Base-by-base conservation (phyloP, 129 eudicot genomes). In the Flaveria bidentis region DNA sequence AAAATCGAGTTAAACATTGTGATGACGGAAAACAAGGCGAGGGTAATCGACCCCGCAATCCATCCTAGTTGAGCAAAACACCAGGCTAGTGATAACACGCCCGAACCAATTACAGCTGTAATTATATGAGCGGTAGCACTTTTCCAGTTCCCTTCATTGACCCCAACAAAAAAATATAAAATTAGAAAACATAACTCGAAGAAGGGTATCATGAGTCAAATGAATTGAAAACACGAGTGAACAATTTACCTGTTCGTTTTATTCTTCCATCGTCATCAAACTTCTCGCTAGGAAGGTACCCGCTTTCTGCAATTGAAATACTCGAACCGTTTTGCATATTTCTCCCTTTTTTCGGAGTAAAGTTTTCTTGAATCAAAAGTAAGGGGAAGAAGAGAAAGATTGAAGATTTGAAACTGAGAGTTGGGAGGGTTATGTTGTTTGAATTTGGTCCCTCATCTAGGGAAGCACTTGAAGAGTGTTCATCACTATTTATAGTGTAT, bases 81-180 rank as follows among this genome's bases (percentile, higher is more conserved):
- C 97, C 97, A 92, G 22, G 97, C 88, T 57, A 92, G 52, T 33
- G 97, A 89, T 20, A 92, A 69, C 30, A 92, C 96, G 11, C 97
- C 97, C 3, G 97, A 92, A 55, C 97, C 97, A 15, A 92, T 89
- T 12, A 87, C 89, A 0, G 96, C 88, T 16, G 97, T 92, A 57
- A 92, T 85, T 36, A 88, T 88, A 66, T 90, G 93, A 3, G 95
- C 97, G 60, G 79, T 84, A 20, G 95, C 86, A 41, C 92, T 87
- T 82, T 78, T 23, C 84, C 79, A 74, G 17, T 84, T 86, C 10
- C 97, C 97, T 80, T 71, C 53, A 45, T 47, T 4, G 45, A 63
- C 69, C 1, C 11, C 6, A 63, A 36, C 41, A 14, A 62, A 33
- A 13, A 10, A 63, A 63, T 15, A 1, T 4, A 22, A 30, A 63